phyloP scores from a whole-genome alignment of 768 basidiomycete species.

The Leccinum sublutescens region DNA sequence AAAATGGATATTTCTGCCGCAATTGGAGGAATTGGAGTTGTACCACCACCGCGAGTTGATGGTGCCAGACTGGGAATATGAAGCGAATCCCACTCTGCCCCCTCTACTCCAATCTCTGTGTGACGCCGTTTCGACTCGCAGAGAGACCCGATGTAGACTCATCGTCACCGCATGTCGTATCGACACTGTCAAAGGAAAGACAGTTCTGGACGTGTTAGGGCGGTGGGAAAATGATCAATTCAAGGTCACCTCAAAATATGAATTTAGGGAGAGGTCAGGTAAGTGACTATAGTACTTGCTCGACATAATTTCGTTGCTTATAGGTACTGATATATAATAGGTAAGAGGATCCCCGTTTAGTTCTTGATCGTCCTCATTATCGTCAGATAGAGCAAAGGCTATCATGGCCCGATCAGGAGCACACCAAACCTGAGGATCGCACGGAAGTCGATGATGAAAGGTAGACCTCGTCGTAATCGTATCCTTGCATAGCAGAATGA shows the following conservation, averaged over 20 bases:
- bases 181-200: not conserved
- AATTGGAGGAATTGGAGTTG: not conserved
- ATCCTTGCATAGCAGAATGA: not conserved
- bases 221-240: not conserved
- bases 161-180: not conserved
- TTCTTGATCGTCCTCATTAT: not conserved
- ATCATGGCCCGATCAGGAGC: not conserved
- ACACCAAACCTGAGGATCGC: not conserved
- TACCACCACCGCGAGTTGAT: not conserved
- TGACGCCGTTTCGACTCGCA: not conserved
- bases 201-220: not conserved
- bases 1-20: not conserved
- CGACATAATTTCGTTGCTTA: not conserved
- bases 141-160: not conserved
- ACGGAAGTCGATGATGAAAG: not conserved
- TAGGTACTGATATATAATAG: not conserved
- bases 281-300: not conserved
- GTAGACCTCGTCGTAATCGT: not conserved
- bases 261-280: not conserved
- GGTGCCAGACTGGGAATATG: not conserved
- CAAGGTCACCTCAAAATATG: not conserved
- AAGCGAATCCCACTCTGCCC: not conserved
- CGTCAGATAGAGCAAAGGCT: not conserved
- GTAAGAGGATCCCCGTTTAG: no score
- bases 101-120: not conserved